Evolutionary conservation across 2,329 filamentous ascomycete genomes (phyloP), one percentile per base, ranked within the genome.

Genomic region (Macrophomina pseudophaseolina): DNA sequence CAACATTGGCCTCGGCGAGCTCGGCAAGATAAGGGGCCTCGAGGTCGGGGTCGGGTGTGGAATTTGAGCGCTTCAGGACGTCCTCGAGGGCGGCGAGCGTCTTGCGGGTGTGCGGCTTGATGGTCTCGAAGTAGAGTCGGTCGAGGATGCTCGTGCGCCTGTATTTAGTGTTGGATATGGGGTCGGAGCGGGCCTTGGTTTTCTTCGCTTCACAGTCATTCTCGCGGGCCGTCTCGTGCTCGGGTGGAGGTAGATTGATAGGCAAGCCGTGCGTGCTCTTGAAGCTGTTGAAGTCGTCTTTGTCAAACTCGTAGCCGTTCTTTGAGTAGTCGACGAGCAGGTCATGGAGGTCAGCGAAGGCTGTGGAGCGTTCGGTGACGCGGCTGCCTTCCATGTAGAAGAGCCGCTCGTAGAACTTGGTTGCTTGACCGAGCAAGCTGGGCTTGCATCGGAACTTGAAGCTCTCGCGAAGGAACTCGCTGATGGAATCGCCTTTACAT

Each of bases 401-500:
- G 0, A 89, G 76, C 4, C 78, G 81, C 60, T 91, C 88, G 68
- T 91, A 90, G 73, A 84, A 87, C 4, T 81, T 83, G 0, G 91
- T 94, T 65, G 86, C 88, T 0, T 80, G 79, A 0, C 91, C 91
- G 2, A 94, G 81, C 30, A 88, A 77, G 6, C 81, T 84, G 1
- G 82, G 81, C 49, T 83, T 75, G 74, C 87, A 82, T 35, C 86
- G 86, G 73, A 91, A 91, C 0, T 74, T 71, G 53, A 93, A 85
- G 3, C 85, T 83, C 23, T 80, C 75, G 44, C 76, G 71, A 0
- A 92, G 72, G 69, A 90, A 87, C 1, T 80, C 75, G 0, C 78
- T 72, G 0, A 84, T 75, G 1, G 75, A 78, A 4, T 65, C 23
- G 1, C 70, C 54, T 18, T 75, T 54, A 1, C 16, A 7, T 1